Base-by-base conservation (phyloP, 148 eudicot species). In the Chenopodium quinoa region DNA sequence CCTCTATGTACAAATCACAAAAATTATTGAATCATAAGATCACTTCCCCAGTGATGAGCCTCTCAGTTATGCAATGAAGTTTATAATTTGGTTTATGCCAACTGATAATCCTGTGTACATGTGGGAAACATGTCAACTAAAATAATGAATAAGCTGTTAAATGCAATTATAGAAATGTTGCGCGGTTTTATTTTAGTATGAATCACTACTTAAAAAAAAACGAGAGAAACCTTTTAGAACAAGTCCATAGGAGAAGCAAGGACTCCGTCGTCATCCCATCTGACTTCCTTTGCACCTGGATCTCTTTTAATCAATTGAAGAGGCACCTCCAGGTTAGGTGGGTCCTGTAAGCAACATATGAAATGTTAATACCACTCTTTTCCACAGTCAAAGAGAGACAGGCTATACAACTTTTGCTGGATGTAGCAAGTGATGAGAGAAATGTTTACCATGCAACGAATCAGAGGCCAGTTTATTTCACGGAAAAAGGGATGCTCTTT, bases 381-480 rank as follows among this genome's bases (percentile, higher is more conserved):
- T 48, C 13, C 50, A 71, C 2, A 11, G 29, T 50, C 7, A 23
- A 25, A 48, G 31, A 11, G 19, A 50, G 40, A 50, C 31, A 73
- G 32, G n/a, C 3, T 19, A 37, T n/a, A 34, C 29, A 62, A n/a
- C 12, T 46, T 47, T 22, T 25, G 46, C 48, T 40, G 13, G 52
- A 20, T 23, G 7, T 25, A 25, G 66, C 9, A 37, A 66, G 46
- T 34, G 10, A 54, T 56, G 32, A 27, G 32, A 75, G 79, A 83
- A 67, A 63, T 8, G 64, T 56, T 40, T 92, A 95, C 99, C 99
- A 89, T 92, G 92, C 92, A 88, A 68, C 99, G 98, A 54, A 96
- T 96, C 23, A 96, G 86, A 84, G 99, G 98, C 99, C 99, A 96
- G 68, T 90, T 88, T 81, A 96, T 91, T 85, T 87, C 99, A 72